A percentile compares a stretch with the other conserved stretches of the same genome.
phyloP scores from a whole-genome alignment of 2,329 filamentous ascomycete species.

The Fusarium sp. region DNA sequence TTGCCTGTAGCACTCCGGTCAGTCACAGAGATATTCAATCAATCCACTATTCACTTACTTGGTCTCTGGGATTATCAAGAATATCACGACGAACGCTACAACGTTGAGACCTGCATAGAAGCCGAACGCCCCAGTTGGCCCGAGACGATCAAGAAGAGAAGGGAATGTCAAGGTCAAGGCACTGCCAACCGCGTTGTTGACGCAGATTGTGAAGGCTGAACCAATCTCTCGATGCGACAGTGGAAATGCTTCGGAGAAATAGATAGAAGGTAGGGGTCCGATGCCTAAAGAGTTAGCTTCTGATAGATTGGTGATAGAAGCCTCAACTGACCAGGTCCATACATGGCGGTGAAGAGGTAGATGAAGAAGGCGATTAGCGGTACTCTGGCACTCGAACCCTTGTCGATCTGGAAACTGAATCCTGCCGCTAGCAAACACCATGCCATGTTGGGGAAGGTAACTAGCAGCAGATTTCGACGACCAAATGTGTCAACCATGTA shows the following conservation, averaged over 20 bases:
- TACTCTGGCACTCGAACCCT: constrained; percentile 51
- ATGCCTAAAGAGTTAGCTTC: constrained; percentile 37
- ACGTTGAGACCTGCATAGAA: constrained; percentile 71
- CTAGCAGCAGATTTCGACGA: constrained; percentile 55
- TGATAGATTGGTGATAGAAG: rapidly evolving
- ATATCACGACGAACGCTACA: constrained; percentile 70
- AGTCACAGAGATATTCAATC: background rate
- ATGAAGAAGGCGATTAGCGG: constrained; percentile 61
- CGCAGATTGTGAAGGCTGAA: constrained; percentile 45
- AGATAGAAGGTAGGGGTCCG: constrained; percentile 51
- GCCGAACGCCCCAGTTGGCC: constrained; percentile 60
- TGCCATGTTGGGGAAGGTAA: constrained; percentile 48
- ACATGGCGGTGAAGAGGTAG: constrained; percentile 60
- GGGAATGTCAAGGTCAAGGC: constrained; percentile 54
- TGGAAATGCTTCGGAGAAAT: constrained; percentile 65
- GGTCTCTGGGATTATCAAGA: constrained; percentile 68
- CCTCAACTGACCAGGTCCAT: constrained; percentile 49
- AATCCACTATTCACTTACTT: constrained; percentile 46
- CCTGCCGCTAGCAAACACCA: constrained; percentile 48
- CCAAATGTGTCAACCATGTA: constrained; percentile 65
- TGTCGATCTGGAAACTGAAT: constrained; percentile 60
- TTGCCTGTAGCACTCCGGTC: constrained; percentile 29
- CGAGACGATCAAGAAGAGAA: constrained; percentile 56
- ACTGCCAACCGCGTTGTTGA: constrained; percentile 46
- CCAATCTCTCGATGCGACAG: constrained; percentile 61